These are phyloP conservation scores for Pseudogymnoascus sp. DNA, from an alignment of 2,329 filamentous ascomycete genomes.

Conservation along the genomic window DNA sequence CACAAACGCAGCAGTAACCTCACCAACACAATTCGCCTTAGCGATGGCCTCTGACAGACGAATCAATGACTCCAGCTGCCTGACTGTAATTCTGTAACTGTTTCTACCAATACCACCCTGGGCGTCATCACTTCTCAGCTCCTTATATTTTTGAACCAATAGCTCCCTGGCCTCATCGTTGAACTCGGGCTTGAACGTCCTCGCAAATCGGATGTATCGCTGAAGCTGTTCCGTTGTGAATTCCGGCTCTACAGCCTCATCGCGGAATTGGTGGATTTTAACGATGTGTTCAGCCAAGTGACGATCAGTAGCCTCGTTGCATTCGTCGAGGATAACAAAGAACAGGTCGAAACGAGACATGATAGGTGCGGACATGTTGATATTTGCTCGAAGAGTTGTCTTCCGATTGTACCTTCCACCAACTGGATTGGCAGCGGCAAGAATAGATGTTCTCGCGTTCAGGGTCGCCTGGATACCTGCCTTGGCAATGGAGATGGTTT, in stretches of 20 bases:
- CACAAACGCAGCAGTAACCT: slow-evolving; percentile 78
- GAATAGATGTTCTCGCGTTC: slow-evolving; percentile 89
- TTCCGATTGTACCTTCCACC: slow-evolving; percentile 97
- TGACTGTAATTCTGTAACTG: slow-evolving; percentile 93
- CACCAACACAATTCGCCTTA: slow-evolving; percentile 92
- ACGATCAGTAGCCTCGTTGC: slow-evolving; percentile 83
- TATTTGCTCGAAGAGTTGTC: slow-evolving; percentile 83
- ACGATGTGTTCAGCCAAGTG: slow-evolving; percentile 94
- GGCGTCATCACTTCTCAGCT: slow-evolving; percentile 84
- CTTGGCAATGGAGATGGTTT: slow-evolving; percentile 98
- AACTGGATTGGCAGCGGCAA: slow-evolving; percentile 93
- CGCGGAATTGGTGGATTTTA: slow-evolving; percentile 82
- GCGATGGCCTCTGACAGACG: slow-evolving; percentile 95
- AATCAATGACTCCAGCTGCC: slow-evolving; percentile 93
- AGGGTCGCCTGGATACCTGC: slow-evolving; percentile 96
- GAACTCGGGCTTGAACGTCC: slow-evolving; percentile 90
- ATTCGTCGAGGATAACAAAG: slow-evolving; percentile 95
- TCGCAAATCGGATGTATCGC: slow-evolving; percentile 92
- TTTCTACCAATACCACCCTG: slow-evolving; percentile 91
- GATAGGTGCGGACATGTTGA: slow-evolving; percentile 98
- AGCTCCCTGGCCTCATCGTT: slow-evolving; percentile 77
- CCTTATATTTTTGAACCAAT: slow-evolving; percentile 90
- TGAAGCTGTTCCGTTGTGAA: slow-evolving; percentile 95
- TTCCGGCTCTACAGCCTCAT: slow-evolving; percentile 84
- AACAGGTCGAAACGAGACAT: slow-evolving; percentile 99